These are phyloP conservation scores for Zymoseptoria crescenta DNA, from an alignment of 2,329 filamentous ascomycete genomes.

Conservation along the genomic window DNA sequence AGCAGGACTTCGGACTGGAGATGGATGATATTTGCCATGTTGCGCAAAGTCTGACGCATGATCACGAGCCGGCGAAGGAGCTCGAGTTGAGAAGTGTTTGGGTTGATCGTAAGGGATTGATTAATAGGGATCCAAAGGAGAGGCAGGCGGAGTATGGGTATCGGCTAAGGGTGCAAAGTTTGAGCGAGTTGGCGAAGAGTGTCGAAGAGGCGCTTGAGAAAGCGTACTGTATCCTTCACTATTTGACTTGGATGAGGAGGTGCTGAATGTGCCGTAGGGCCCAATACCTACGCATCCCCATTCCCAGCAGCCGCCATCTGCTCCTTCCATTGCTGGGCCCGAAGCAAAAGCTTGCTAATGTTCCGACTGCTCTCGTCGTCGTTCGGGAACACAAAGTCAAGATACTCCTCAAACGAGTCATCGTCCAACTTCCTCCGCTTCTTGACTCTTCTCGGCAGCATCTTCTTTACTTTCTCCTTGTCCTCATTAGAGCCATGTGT, in stretches of 20 bases:
- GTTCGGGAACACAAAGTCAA: constrained; percentile 94
- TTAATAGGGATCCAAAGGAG: constrained; percentile 34
- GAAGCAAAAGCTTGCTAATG: constrained; percentile 73
- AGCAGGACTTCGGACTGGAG: constrained; percentile 48
- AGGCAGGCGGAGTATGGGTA: constrained; percentile 41
- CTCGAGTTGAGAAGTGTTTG: constrained; percentile 55
- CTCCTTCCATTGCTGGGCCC: constrained; percentile 84
- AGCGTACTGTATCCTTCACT: background rate
- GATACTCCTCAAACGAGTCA: constrained; percentile 90
- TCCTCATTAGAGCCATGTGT: constrained; percentile 71
- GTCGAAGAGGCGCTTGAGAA: constrained; percentile 37
- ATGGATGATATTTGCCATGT: constrained; percentile 57
- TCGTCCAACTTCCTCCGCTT: constrained; percentile 87
- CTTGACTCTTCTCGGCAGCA: constrained; percentile 92
- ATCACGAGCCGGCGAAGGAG: constrained; percentile 58
- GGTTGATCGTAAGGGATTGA: constrained; percentile 51
- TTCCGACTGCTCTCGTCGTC: constrained; percentile 70
- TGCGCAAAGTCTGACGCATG: constrained; percentile 59
- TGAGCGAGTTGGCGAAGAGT: constrained; percentile 54
- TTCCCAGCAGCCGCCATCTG: constrained; percentile 30
- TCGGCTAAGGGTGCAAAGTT: constrained; percentile 52
- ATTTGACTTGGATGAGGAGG: too few species aligned
- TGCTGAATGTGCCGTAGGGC: background rate
- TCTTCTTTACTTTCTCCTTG: constrained; percentile 73
- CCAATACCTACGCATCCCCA: background rate